These are phyloP conservation scores for Alternaria burnsii DNA, from an alignment of 2,329 filamentous ascomycete genomes.

Conservation along the genomic window DNA sequence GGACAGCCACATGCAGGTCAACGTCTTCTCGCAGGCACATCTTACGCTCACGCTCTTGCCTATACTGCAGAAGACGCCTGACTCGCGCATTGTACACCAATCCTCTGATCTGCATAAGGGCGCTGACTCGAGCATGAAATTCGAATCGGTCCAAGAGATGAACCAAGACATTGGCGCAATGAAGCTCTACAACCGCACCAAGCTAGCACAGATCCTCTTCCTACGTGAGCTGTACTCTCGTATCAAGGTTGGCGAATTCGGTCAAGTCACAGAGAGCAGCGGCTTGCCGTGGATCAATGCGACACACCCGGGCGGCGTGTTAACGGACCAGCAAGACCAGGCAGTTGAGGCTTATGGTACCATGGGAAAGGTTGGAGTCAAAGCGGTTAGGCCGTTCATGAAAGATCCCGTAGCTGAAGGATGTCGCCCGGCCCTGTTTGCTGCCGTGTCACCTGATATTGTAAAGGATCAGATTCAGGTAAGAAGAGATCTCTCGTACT, in stretches of 20 bases:
- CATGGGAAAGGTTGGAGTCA: conserved; percentile 57
- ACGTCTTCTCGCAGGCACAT: conserved; percentile 61
- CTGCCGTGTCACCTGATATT: conserved; percentile 57
- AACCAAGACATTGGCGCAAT: conserved; percentile 60
- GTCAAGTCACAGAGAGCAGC: conserved; percentile 41
- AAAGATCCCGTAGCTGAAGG: conserved; percentile 60
- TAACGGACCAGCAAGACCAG: conserved; percentile 59
- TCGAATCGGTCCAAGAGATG: conserved; percentile 57
- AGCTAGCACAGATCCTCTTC: conserved; percentile 61
- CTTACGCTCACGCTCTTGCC: conserved; percentile 59
- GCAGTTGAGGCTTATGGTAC: conserved; percentile 61
- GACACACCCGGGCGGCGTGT: conserved; percentile 60
- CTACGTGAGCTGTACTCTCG: conserved; percentile 54
- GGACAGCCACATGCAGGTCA: conserved; percentile 61
- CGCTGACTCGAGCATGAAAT: conserved; percentile 51
- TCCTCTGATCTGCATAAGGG: conserved; percentile 60
- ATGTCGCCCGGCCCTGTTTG: conserved; percentile 59
- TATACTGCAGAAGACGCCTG: conserved; percentile 54
- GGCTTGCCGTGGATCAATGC: conserved; percentile 59
- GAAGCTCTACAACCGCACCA: conserved; percentile 60
- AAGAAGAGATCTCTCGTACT: background rate
- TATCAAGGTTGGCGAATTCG: conserved; percentile 42
- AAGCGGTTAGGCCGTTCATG: conserved; percentile 57
- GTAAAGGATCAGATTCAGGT: conserved; percentile 52
- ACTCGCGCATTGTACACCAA: conserved; percentile 60